Percentiles rank a stretch among this genome's conserved stretches.
phyloP scores from a whole-genome alignment of 306 rosid genomes.

The Fragaria nilgerrensis region DNA sequence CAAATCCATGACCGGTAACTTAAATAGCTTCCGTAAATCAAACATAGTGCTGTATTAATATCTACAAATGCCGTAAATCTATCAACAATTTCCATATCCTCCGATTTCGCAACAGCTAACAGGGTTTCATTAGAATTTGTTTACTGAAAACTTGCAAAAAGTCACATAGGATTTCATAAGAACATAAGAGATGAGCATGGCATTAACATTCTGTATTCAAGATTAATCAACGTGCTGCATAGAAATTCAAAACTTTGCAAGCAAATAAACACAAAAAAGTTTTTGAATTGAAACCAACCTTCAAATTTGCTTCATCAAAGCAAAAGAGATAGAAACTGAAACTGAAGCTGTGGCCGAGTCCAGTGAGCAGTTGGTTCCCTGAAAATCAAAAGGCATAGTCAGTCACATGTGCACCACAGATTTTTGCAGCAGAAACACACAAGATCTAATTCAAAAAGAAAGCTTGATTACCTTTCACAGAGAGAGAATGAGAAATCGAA shows the following conservation, averaged over 20 bases:
- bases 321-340: constrained; percentile 13
- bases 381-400: constrained; percentile 13
- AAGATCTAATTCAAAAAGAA: constrained; percentile 21
- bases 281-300: constrained; percentile 32
- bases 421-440: background rate
- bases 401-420: background rate
- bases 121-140: background rate
- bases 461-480: background rate
- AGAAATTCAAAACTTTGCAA: background rate
- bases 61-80: background rate
- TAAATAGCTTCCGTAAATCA: background rate
- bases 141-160: background rate
- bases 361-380: constrained; percentile 20
- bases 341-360: constrained; percentile 24
- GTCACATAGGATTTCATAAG: background rate
- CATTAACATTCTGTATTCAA: constrained; percentile 1
- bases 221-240: background rate
- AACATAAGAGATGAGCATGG: background rate
- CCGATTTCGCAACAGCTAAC: background rate
- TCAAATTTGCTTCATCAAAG: constrained; percentile 27
- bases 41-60: background rate
- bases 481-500: background rate
- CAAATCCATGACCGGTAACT: background rate
- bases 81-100: background rate
- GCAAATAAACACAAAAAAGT: background rate